Evolutionary conservation across 257 asterid genomes (phyloP).

Genomic region (Nicotiana attenuata): DNA sequence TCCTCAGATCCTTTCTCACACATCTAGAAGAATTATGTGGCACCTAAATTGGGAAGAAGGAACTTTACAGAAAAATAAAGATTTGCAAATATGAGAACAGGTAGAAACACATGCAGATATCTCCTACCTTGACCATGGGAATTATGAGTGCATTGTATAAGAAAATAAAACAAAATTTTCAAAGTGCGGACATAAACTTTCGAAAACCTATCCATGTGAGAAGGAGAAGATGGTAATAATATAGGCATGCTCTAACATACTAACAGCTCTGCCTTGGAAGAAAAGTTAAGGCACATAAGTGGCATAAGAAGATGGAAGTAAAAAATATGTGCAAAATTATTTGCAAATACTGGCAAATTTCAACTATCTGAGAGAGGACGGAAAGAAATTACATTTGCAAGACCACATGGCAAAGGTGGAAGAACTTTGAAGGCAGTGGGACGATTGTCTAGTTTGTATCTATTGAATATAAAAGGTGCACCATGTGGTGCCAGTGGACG

Average conservation of each 20-base stretch:
- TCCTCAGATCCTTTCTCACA: background rate
- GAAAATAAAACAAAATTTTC: conserved; percentile 1
- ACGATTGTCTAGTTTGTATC: conserved; percentile 92
- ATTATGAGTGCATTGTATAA: background rate
- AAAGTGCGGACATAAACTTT: background rate
- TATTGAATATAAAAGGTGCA: conserved; percentile 46
- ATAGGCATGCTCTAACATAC: background rate
- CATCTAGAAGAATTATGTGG: background rate
- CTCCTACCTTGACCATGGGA: background rate
- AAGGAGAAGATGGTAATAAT: background rate
- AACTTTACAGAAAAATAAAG: background rate
- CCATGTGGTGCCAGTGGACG: conserved; percentile 50
- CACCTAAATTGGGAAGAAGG: background rate
- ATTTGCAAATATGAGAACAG: background rate
- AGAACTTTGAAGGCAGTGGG: conserved; percentile 71
- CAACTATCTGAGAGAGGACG: background rate
- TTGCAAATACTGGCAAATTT: background rate
- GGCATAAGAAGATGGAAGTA: background rate
- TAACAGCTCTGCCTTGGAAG: background rate
- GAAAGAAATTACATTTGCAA: conserved; percentile 57
- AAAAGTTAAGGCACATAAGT: background rate
- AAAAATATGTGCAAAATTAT: background rate
- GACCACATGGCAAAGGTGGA: conserved; percentile 75
- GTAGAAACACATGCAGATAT: background rate
- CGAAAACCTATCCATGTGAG: background rate